phyloP scores from a whole-genome alignment of 345 rosid species.

The Citrus unshiu region DNA sequence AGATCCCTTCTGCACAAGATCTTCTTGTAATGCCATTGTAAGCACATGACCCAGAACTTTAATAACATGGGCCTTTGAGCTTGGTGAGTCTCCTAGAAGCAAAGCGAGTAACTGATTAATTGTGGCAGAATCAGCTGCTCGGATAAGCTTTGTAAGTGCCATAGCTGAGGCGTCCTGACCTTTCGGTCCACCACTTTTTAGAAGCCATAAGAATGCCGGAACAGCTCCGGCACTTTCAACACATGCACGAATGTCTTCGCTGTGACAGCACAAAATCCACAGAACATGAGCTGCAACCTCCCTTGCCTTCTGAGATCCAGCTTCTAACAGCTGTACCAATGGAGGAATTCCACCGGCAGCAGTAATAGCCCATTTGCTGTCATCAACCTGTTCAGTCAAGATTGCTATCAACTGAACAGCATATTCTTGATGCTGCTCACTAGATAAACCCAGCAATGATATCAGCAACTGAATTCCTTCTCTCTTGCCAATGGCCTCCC shows the following conservation, averaged over 20 bases:
- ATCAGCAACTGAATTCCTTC: conserved; percentile 83
- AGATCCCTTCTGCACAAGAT: conserved; percentile 60
- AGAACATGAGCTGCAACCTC: conserved; percentile 76
- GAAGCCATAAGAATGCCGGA: conserved; percentile 75
- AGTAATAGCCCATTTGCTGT: conserved; percentile 96
- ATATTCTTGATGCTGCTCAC: conserved; percentile 89
- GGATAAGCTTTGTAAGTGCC: conserved; percentile 64
- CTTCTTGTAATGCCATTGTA: conserved; percentile 54
- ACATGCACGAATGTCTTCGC: conserved; percentile 85
- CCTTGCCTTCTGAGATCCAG: conserved; percentile 78
- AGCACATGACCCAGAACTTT: conserved; percentile 80
- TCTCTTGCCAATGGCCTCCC: conserved; percentile 81
- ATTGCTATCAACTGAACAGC: conserved; percentile 69
- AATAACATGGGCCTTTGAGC: conserved; percentile 58
- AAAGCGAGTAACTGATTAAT: conserved; percentile 72
- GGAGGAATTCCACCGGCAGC: conserved; percentile 99
- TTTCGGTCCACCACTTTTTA: conserved; percentile 62
- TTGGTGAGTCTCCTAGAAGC: conserved; percentile 60
- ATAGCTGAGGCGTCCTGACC: conserved; percentile 73
- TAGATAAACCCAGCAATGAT: conserved; percentile 76
- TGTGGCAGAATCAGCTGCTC: conserved; percentile 74
- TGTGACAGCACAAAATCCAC: conserved; percentile 78
- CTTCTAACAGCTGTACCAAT: conserved; percentile 74
- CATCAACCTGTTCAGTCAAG: conserved; percentile 74
- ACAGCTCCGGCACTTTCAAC: conserved; percentile 89